These are phyloP conservation scores for Allium sativum DNA, from an alignment of 106 monocot genomes.

Conservation along the genomic window DNA sequence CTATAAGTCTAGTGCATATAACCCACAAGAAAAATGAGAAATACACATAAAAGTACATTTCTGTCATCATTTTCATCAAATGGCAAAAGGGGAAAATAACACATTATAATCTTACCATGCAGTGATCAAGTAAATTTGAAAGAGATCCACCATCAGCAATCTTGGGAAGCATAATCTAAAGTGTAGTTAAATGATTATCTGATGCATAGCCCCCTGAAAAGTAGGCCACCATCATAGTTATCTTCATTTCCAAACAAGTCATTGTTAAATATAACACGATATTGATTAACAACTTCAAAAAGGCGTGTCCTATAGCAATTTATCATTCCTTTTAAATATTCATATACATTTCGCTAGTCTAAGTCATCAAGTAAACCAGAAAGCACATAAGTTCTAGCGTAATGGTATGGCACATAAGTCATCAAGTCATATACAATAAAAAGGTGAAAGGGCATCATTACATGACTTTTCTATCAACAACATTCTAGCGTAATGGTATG, in stretches of 20 bases:
- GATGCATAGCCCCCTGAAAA: conserved; percentile 95
- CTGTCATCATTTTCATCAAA: no score
- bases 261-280: conserved; percentile 86
- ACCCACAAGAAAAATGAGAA: no score
- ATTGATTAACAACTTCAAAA: conserved; percentile 96
- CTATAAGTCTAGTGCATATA: no score
- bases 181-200: conserved; percentile 76
- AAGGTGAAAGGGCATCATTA: no score
- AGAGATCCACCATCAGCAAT: conserved; percentile 81
- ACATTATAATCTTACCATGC: conserved; percentile 80
- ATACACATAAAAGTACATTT: no score
- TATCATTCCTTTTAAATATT: conserved; percentile 87
- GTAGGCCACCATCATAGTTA: conserved; percentile 90
- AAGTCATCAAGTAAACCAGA: conserved; percentile 84
- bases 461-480: no score
- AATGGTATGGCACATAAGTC: no score
- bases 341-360: conserved; percentile 87
- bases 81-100: no score
- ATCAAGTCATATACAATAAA: no score
- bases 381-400: no score
- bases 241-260: conserved; percentile 87
- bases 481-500: no score
- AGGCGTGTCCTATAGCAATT: conserved; percentile 81
- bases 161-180: conserved; percentile 84
- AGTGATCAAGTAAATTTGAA: conserved; percentile 84